These are phyloP conservation scores for Chionographis japonica DNA, from an alignment of 106 monocot species.

Conservation along the genomic window DNA sequence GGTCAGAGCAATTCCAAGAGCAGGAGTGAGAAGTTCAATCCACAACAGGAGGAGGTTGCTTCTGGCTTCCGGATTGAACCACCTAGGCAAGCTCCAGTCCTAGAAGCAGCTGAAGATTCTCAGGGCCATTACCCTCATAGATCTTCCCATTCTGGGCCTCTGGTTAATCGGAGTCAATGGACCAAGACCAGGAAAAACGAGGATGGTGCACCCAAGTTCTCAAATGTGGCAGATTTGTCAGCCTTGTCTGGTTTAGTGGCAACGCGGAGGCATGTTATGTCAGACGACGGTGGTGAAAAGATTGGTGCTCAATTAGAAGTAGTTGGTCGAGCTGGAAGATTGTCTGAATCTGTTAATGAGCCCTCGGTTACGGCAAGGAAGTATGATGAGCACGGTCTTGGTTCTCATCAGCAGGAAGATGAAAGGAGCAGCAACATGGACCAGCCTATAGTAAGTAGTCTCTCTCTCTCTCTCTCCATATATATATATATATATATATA, in stretches of 20 bases:
- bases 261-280: constrained; percentile 24
- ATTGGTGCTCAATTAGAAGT: constrained; percentile 22
- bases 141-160: constrained; percentile 83
- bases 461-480: neutral
- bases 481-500: too few relatives aligned
- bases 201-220: constrained; percentile 28
- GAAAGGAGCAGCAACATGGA: constrained; percentile 41
- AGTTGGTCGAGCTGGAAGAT: constrained; percentile 34
- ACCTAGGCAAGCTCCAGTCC: constrained; percentile 34
- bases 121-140: constrained; percentile 39
- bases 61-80: constrained; percentile 85
- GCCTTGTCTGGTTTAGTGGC: constrained; percentile 28
- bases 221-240: constrained; percentile 30
- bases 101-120: constrained; percentile 43
- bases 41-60: constrained; percentile 70
- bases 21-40: constrained; percentile 77
- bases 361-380: constrained; percentile 30
- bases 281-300: constrained; percentile 30
- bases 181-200: constrained; percentile 37
- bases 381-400: constrained; percentile 37
- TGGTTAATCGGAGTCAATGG: constrained; percentile 55
- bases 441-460: constrained; percentile 35
- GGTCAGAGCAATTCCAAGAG: constrained; percentile 56
- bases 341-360: constrained; percentile 64
- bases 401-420: constrained; percentile 45